Percentiles rank a stretch among this genome's conserved stretches.
These are phyloP conservation scores for Fusarium albosuccineum DNA, from an alignment of 2,329 filamentous ascomycete species.

Conservation along the genomic window DNA sequence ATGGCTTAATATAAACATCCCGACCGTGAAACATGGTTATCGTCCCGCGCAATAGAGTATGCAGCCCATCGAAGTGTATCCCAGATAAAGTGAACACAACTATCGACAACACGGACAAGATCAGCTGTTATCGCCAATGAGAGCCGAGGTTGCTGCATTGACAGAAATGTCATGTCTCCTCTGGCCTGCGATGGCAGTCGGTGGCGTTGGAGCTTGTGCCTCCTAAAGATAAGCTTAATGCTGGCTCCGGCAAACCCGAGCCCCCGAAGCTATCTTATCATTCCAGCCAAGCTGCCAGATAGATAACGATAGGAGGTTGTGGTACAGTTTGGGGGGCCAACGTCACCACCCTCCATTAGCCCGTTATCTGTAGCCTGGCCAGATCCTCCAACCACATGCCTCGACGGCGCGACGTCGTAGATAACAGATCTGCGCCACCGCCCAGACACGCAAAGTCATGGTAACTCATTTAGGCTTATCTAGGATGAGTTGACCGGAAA, in stretches of 20 bases:
- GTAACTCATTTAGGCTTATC: constrained; percentile 23
- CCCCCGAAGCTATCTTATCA: constrained; percentile 8
- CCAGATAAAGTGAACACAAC: no score
- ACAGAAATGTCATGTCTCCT: no score
- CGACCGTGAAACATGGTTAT: no score
- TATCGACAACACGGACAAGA: no score
- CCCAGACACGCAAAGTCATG: constrained; percentile 18
- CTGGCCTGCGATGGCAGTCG: no score
- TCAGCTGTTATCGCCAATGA: no score
- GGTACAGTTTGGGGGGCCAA: not conserved
- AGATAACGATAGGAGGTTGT: not conserved
- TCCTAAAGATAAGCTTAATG: constrained; percentile 5
- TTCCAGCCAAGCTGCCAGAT: no score
- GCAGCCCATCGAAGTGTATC: no score
- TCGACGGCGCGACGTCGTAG: not conserved
- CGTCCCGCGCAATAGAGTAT: no score
- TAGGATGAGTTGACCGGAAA: constrained; percentile 28
- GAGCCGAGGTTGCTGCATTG: no score
- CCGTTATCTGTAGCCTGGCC: constrained; percentile 29
- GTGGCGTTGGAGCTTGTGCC: no score
- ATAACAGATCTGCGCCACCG: constrained; percentile 30
- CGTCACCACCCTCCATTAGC: constrained; percentile 6
- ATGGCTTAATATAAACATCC: no score
- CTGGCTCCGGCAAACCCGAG: not conserved
- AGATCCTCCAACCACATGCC: not conserved